Conservation (phyloP, 495 filamentous ascomycete genomes). For the Pyrenula aspistea region DNA sequence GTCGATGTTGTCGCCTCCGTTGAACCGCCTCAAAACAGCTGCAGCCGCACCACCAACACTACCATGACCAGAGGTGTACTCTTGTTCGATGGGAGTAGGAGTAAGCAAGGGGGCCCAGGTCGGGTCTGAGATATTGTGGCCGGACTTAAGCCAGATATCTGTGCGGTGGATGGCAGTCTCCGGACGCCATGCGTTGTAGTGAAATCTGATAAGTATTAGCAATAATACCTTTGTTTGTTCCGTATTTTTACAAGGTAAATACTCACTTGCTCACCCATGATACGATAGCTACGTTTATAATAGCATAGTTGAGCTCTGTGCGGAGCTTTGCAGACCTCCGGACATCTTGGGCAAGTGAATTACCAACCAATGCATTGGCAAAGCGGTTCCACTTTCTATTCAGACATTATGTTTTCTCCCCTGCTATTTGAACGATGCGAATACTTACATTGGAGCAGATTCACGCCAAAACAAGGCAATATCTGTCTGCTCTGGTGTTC, state of each 20-base stretch:
- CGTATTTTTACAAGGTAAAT: not conserved
- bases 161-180: slow-evolving; percentile 19
- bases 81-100: slow-evolving; percentile 21
- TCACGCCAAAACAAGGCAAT: slow-evolving; percentile 22
- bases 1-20: slow-evolving; percentile 11
- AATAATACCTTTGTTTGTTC: not conserved
- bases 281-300: slow-evolving; percentile 22
- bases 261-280: slow-evolving; percentile 18
- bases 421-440: too few relatives aligned
- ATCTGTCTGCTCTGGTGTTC: slow-evolving; percentile 14
- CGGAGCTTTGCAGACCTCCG: slow-evolving; percentile 16
- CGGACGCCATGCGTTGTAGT: slow-evolving; percentile 18
- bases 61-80: slow-evolving; percentile 22
- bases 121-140: slow-evolving; percentile 10
- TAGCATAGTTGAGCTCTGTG: slow-evolving; percentile 24
- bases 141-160: slow-evolving; percentile 11
- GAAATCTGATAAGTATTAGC: not conserved
- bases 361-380: slow-evolving; percentile 14
- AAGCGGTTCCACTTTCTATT: slow-evolving; percentile 23
- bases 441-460: slow-evolving; percentile 17
- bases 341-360: slow-evolving; percentile 12
- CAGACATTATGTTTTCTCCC: too few relatives aligned
- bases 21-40: slow-evolving; percentile 12
- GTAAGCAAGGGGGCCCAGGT: slow-evolving; percentile 18
- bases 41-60: slow-evolving; percentile 21